These are phyloP conservation scores for Penicillium sp. DNA, from an alignment of 2,329 filamentous ascomycete species.

Conservation along the genomic window DNA sequence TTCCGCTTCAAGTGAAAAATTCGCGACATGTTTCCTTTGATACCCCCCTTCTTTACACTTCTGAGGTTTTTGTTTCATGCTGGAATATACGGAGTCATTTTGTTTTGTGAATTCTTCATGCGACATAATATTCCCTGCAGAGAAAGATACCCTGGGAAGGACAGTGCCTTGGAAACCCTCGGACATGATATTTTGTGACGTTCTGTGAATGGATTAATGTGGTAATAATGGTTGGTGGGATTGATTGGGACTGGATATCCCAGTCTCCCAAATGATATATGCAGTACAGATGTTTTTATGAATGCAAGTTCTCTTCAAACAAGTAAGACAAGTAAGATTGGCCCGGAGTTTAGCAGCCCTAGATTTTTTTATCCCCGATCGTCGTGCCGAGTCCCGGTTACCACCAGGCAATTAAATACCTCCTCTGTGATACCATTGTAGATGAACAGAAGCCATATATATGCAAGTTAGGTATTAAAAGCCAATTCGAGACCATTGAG, in stretches of 20 bases:
- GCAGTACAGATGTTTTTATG: not conserved
- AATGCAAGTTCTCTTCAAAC: not conserved
- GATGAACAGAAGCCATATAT: not conserved
- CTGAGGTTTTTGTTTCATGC: conserved; percentile 6
- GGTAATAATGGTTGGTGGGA: conserved; percentile 2
- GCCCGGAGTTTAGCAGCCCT: not conserved
- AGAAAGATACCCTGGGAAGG: not conserved
- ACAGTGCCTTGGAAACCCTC: not conserved
- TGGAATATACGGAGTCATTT: conserved; percentile 1
- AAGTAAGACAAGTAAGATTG: not conserved
- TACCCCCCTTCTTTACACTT: conserved; percentile 20
- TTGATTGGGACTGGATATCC: not conserved
- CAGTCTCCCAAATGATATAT: not conserved
- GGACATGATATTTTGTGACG: not conserved
- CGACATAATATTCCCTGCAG: conserved; percentile 1
- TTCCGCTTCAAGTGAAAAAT: conserved; percentile 33
- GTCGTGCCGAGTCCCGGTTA: not conserved
- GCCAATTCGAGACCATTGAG: not conserved
- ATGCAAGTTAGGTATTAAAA: not conserved
- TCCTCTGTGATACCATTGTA: not conserved
- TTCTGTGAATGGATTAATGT: conserved; percentile 3
- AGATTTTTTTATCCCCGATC: not conserved
- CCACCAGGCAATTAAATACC: not conserved
- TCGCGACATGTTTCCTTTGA: conserved; percentile 12
- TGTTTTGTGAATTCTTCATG: not conserved